Percentiles rank a stretch among this genome's conserved stretches.
Evolutionary conservation across 2,329 filamentous ascomycete species (phyloP).

Genomic region (Leptographium flavum): DNA sequence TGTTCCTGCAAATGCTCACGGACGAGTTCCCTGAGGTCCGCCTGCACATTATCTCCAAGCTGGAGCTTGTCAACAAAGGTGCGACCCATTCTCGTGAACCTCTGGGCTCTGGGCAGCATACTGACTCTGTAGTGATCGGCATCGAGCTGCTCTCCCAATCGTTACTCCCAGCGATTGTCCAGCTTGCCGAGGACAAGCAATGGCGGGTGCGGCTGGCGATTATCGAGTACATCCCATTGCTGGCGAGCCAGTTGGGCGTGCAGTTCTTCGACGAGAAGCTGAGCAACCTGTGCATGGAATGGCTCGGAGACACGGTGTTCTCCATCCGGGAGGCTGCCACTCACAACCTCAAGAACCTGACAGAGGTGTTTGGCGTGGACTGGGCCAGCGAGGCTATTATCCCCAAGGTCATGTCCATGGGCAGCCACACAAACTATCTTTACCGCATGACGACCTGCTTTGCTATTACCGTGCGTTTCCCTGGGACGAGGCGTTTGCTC

Average conservation of each 20-base stretch:
- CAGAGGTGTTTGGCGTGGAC: conserved; percentile 94
- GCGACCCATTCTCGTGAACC: conserved; percentile 8
- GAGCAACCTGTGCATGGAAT: conserved; percentile 90
- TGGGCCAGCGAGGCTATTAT: conserved; percentile 97
- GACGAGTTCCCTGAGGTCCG: conserved; percentile 97
- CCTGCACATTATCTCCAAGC: conserved; percentile 98
- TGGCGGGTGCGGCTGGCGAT: conserved; percentile 96
- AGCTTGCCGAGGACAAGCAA: conserved; percentile 97
- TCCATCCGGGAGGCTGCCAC: conserved; percentile 96
- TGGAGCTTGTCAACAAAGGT: conserved; percentile 96
- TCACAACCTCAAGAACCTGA: conserved; percentile 94
- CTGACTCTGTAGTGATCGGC: conserved; percentile 58
- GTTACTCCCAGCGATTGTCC: conserved; percentile 89
- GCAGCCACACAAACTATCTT: conserved; percentile 93
- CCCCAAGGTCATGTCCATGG: conserved; percentile 97
- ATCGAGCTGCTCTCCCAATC: conserved; percentile 95
- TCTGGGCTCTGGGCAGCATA: no score
- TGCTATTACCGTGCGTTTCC: conserved; percentile 75
- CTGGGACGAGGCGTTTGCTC: neutral
- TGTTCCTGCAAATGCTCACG: conserved; percentile 99
- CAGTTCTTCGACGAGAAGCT: conserved; percentile 98
- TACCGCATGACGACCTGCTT: conserved; percentile 99
- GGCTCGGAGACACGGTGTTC: conserved; percentile 96
- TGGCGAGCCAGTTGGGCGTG: conserved; percentile 89
- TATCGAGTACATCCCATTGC: conserved; percentile 95